Evolutionary conservation across 2,329 filamentous ascomycete genomes (phyloP).

Genomic region (Nothophoma quercina): DNA sequence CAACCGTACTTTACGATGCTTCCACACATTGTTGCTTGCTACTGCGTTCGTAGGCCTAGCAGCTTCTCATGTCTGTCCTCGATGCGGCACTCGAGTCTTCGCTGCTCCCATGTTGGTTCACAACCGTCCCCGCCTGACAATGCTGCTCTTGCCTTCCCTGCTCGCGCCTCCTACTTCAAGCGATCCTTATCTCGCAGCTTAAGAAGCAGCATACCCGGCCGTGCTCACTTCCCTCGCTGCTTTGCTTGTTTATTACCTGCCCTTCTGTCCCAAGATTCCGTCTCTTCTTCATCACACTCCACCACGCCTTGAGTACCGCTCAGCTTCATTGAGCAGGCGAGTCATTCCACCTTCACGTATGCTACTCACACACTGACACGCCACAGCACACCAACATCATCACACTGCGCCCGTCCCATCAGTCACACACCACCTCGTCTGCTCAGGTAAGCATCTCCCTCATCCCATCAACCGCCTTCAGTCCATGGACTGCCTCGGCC

Average conservation of each 20-base stretch:
- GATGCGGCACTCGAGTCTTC: background rate
- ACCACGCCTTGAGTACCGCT: background rate
- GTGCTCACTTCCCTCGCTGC: background rate
- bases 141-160: background rate
- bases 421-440: background rate
- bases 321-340: background rate
- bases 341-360: background rate
- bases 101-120: background rate
- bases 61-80: background rate
- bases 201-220: background rate
- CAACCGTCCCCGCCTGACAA: background rate
- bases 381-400: background rate
- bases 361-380: background rate
- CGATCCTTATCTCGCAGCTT: background rate
- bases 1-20: no score
- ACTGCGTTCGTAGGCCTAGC: no score
- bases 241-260: constrained; percentile 13
- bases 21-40: background rate
- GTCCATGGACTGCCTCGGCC: no score
- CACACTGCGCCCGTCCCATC: background rate
- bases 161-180: background rate
- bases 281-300: constrained; percentile 22
- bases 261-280: constrained; percentile 1
- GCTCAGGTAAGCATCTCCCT: background rate
- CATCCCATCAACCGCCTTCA: no score